Conservation (phyloP, 768 basidiomycete species). For the Lentinula raphanica region DNA sequence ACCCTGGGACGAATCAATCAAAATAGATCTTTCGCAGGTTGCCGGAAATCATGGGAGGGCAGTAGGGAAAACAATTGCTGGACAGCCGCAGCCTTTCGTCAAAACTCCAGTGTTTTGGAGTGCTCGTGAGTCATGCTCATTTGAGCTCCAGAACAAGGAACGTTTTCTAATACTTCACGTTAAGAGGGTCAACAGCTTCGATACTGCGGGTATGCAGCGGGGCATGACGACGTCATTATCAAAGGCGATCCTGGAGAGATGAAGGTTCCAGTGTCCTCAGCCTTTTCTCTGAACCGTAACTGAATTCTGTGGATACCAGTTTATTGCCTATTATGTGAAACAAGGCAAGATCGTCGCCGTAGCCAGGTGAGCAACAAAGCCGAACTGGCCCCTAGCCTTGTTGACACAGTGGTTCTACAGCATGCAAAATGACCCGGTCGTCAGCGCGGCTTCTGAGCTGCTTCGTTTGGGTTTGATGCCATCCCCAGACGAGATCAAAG, state of each 20-base stretch:
- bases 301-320: slow-evolving; percentile 33
- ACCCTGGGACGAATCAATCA: neutral
- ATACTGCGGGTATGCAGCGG: slow-evolving; percentile 71
- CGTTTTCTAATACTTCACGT: neutral
- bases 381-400: neutral
- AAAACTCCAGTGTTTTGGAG: slow-evolving; percentile 91
- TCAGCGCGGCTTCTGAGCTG: slow-evolving; percentile 73
- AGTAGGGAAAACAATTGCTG: slow-evolving; percentile 75
- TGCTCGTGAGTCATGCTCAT: slow-evolving; percentile 53
- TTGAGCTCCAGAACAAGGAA: neutral
- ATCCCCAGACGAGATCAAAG: slow-evolving; percentile 62
- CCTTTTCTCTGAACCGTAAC: neutral
- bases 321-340: slow-evolving; percentile 76
- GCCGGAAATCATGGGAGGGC: slow-evolving; percentile 84
- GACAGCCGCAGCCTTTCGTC: slow-evolving; percentile 56
- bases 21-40: slow-evolving; percentile 37
- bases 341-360: slow-evolving; percentile 61
- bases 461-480: slow-evolving; percentile 80
- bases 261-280: slow-evolving; percentile 49
- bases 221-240: slow-evolving; percentile 74
- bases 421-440: slow-evolving; percentile 81
- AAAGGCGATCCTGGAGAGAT: slow-evolving; percentile 69
- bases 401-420: slow-evolving; percentile 25
- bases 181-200: slow-evolving; percentile 81
- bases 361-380: slow-evolving; percentile 39